Evolutionary conservation across 2,329 filamentous ascomycete genomes (phyloP).

Genomic region (Verticillium nubilum): DNA sequence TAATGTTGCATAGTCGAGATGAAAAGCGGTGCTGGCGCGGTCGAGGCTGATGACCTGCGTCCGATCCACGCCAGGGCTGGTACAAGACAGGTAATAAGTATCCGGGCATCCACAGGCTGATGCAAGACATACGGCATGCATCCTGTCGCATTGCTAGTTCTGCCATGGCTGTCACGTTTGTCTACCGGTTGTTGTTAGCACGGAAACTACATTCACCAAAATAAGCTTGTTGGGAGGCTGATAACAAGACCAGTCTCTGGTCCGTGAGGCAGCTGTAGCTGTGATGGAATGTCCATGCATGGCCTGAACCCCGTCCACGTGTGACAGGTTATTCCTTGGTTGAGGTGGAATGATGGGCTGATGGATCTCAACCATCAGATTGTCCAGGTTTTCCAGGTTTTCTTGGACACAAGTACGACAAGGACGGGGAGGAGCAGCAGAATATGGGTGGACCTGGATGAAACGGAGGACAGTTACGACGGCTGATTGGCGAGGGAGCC

Average conservation of each 20-base stretch:
- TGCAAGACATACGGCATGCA: not conserved
- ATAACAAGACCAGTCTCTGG: not conserved
- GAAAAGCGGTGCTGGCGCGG: not conserved
- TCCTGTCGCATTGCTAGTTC: not conserved
- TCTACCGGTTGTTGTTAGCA: too few species aligned
- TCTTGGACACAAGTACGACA: not conserved
- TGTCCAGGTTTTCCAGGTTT: not conserved
- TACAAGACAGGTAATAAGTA: not conserved
- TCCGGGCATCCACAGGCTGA: not conserved
- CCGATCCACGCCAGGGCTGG: not conserved
- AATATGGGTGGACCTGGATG: not conserved
- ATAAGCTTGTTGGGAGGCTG: too few species aligned
- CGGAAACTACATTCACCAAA: too few species aligned
- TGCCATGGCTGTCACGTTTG: too few species aligned
- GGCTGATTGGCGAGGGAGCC: not conserved
- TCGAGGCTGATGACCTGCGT: not conserved
- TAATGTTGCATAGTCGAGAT: not conserved
- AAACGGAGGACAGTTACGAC: not conserved
- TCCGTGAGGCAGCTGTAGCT: not conserved
- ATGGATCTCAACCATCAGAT: not conserved
- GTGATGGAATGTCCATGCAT: not conserved
- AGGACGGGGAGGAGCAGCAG: not conserved
- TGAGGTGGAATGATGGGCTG: conserved; percentile 1
- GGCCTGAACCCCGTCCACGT: not conserved
- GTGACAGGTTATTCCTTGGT: conserved; percentile 1